Evolutionary conservation across 306 rosid species (phyloP).

Genomic region (Lathyrus oleraceus): DNA sequence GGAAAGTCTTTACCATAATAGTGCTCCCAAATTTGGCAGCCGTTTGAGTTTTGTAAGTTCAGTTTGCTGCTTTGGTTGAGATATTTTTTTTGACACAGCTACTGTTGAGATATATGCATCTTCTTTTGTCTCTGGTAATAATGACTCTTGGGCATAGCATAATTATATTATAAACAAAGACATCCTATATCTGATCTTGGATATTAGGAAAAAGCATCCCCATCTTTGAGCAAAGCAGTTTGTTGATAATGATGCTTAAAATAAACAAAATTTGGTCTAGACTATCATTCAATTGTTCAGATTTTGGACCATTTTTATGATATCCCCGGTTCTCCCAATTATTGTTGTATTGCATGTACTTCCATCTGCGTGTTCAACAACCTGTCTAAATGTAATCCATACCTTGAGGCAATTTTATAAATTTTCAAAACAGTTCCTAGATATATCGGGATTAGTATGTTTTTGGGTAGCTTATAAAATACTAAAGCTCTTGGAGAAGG

Average conservation of each 20-base stretch:
- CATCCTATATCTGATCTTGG: conserved; percentile 12
- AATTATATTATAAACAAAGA: conserved; percentile 1
- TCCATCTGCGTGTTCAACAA: conserved; percentile 3
- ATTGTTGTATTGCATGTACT: neutral
- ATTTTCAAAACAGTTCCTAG: neutral
- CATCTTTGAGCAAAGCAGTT: neutral
- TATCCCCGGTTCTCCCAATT: neutral
- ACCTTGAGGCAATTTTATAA: neutral
- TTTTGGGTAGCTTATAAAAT: conserved; percentile 13
- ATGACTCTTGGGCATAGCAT: neutral
- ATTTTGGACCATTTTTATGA: neutral
- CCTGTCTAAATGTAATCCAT: neutral
- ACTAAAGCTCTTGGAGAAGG: neutral
- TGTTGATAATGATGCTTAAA: neutral
- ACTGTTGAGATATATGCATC: neutral
- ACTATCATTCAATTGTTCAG: conserved; percentile 1
- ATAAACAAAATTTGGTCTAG: conserved; percentile 3
- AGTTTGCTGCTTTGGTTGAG: conserved; percentile 1
- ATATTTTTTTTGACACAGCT: neutral
- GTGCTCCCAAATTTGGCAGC: neutral
- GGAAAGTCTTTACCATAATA: neutral
- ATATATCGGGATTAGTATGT: conserved; percentile 12
- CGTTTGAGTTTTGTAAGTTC: conserved; percentile 17
- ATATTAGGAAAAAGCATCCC: neutral
- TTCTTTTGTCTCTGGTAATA: neutral